Evolutionary conservation across 805 yeast genomes (phyloP).

Genomic region (Wickerhamomyces subpelliculosus): DNA sequence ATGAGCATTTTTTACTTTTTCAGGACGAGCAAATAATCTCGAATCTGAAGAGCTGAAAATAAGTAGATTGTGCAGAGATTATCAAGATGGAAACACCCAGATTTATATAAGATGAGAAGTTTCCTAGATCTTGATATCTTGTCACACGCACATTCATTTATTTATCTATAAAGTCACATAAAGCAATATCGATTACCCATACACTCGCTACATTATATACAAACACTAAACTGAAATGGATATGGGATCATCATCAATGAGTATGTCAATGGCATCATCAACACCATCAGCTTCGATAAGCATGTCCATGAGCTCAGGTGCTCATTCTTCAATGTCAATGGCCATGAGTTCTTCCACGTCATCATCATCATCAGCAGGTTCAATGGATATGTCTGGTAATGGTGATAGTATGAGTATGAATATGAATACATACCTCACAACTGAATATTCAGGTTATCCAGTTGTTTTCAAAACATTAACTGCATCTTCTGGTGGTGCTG

Average conservation of each 20-base stretch:
- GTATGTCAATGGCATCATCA: constrained; percentile 8
- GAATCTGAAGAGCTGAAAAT: not conserved
- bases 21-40: not conserved
- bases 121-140: no score
- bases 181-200: no score
- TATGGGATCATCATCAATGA: constrained; percentile 7
- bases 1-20: not conserved
- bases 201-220: no score
- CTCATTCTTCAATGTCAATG: constrained; percentile 2
- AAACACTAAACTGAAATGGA: no score
- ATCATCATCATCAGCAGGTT: no score
- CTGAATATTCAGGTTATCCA: constrained; percentile 45
- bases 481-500: constrained; percentile 51
- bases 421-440: constrained; percentile 49
- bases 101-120: no score
- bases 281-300: constrained; percentile 2
- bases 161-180: no score
- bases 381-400: constrained; percentile 11
- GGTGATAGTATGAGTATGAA: constrained; percentile 8
- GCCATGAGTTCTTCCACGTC: constrained; percentile 2
- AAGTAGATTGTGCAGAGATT: no score
- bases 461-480: constrained; percentile 50
- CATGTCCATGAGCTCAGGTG: no score
- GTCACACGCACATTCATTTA: no score
- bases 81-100: no score